Evolutionary conservation across 148 eudicot species (phyloP), one percentile per base, ranked within the genome.

Genomic region (Rhododendron ovatum): DNA sequence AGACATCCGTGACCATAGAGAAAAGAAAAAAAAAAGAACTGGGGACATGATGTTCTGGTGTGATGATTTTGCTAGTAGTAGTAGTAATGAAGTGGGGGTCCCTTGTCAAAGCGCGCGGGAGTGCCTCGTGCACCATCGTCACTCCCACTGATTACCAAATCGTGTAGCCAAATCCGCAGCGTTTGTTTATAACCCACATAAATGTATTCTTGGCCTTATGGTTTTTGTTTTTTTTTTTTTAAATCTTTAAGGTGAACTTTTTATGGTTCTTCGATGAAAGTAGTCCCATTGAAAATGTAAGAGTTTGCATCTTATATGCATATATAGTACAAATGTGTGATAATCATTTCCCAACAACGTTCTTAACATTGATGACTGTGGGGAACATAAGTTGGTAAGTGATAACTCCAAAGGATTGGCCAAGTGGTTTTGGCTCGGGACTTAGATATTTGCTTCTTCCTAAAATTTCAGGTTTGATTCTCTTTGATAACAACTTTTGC

Each of bases 101-200:
- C 65, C 11, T 41, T 18, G 15, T 63, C 55, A 1, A 22, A 37
- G 41, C 57, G 8, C 7, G 78, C 85, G 57, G 43, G 77, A 43
- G 85, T n/a, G 35, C 39, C 57, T n/a, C 11, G 39, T 83, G 85
- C 59, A 67, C 85, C 85, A 65, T 33, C 77, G 43, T 41, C 43
- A 41, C 77, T 43, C 57, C 85, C 55, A 83, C 78, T 51, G 26
- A 45, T 65, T 83, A 43, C 77, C 59, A 45, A 74, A 67, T 50
- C 39, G 41, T 24, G 78, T 83, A 74, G 45, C 50, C 41, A 71
- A 71, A 71, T 71, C 76, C 39, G 7, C 14, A 1, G 76, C 76
- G 4, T 53, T 55, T 55, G 22, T 41, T 41, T 5, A 57, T 20
- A 43, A 18, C 7, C 39, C 84, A 11, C 84, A 14, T 50, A 24